A percentile compares a stretch with the other conserved stretches of the same genome.
Conservation (phyloP, 2,329 filamentous ascomycete species). For the Cladosporium sp. region DNA sequence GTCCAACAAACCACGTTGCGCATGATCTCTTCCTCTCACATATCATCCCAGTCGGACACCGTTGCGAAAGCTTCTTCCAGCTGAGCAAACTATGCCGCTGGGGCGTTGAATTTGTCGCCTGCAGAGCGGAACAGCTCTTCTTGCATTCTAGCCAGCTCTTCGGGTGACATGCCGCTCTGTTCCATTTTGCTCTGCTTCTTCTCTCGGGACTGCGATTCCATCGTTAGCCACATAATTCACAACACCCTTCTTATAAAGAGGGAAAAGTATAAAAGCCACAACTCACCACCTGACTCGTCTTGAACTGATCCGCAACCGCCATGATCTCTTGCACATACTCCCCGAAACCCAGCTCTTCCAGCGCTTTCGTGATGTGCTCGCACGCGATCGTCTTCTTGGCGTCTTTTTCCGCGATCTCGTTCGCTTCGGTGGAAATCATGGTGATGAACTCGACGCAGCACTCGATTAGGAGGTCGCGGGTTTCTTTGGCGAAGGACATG, state of each 20-base stretch:
- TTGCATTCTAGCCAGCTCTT: constrained; percentile 83
- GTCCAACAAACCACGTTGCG: no score
- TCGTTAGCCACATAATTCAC: constrained; percentile 1
- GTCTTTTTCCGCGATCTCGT: constrained; percentile 98
- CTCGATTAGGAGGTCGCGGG: constrained; percentile 91
- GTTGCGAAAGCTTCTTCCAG: neutral
- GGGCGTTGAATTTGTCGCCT: constrained; percentile 61
- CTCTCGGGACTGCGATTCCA: constrained; percentile 67
- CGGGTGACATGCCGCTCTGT: constrained; percentile 84
- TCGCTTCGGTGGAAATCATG: constrained; percentile 95
- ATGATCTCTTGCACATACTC: constrained; percentile 88
- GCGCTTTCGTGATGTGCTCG: constrained; percentile 92
- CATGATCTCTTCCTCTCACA: neutral
- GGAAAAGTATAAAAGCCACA: neutral
- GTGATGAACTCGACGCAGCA: constrained; percentile 99
- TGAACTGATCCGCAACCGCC: constrained; percentile 84
- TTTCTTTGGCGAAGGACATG: constrained; percentile 89
- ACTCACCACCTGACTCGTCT: constrained; percentile 82
- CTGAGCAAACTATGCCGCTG: neutral
- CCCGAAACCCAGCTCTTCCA: constrained; percentile 86
- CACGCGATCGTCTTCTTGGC: constrained; percentile 99
- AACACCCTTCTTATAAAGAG: neutral
- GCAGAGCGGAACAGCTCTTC: constrained; percentile 86
- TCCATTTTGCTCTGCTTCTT: constrained; percentile 98
- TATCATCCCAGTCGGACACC: neutral